Percentiles rank a stretch among this genome's conserved stretches.
Evolutionary conservation across 2,329 filamentous ascomycete genomes (phyloP).

Genomic region (Thielaviopsis punctulata): DNA sequence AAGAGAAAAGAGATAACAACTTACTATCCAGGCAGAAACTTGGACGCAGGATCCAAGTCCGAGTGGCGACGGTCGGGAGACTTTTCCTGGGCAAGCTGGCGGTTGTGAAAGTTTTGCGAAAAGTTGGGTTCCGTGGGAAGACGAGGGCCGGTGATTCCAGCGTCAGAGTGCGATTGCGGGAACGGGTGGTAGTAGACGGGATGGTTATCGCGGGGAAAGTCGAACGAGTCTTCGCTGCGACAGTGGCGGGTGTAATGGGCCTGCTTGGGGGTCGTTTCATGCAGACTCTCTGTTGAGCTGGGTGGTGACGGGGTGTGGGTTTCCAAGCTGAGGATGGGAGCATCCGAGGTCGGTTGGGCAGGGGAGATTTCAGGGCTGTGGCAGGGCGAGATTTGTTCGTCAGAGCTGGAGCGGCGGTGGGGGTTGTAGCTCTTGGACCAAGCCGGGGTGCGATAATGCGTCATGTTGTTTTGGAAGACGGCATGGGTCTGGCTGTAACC

Average conservation of each 20-base stretch:
- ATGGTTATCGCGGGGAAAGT: too few relatives aligned
- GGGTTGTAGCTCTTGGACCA: constrained; percentile 11
- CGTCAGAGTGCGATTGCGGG: not conserved
- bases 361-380: not conserved
- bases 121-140: not conserved
- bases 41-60: constrained; percentile 23
- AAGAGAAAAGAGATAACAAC: not conserved
- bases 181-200: not conserved
- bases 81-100: not conserved
- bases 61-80: constrained; percentile 17
- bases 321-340: not conserved
- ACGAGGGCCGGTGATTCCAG: not conserved
- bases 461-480: constrained; percentile 7
- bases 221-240: too few relatives aligned
- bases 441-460: constrained; percentile 8
- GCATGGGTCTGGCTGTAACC: constrained; percentile 1
- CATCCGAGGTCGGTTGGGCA: not conserved
- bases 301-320: not conserved
- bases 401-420: constrained; percentile 11
- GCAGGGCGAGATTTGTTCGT: constrained; percentile 7
- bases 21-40: constrained; percentile 33
- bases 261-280: not conserved
- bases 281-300: not conserved
- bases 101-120: not conserved
- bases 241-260: not conserved